These are phyloP conservation scores for Brassica hybrid DNA, from an alignment of 441 rosid genomes.

Conservation along the genomic window DNA sequence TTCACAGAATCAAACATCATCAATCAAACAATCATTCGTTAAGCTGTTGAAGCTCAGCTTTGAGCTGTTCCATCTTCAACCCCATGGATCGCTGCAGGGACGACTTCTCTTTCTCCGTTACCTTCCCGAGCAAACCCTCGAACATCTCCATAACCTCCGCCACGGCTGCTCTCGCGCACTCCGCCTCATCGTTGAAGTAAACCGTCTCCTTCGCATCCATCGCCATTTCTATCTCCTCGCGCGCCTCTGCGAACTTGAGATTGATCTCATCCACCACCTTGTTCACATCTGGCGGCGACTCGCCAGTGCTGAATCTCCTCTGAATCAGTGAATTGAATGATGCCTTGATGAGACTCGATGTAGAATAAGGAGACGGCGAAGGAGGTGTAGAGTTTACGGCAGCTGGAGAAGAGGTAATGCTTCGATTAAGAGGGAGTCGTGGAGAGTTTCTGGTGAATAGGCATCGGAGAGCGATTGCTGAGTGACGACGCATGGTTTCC, in stretches of 20 bases:
- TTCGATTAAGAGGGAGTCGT: constrained; percentile 40
- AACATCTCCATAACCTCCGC: constrained; percentile 74
- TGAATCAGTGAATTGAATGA: constrained; percentile 6
- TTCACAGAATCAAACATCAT: neutral
- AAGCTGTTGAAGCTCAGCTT: constrained; percentile 85
- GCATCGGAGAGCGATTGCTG: constrained; percentile 49
- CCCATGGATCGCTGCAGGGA: constrained; percentile 92
- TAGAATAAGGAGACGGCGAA: constrained; percentile 18
- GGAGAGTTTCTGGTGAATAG: constrained; percentile 42
- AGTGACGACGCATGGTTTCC: constrained; percentile 54
- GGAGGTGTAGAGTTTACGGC: constrained; percentile 17
- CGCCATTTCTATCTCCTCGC: constrained; percentile 96
- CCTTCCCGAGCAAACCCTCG: constrained; percentile 58
- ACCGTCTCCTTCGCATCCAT: constrained; percentile 95
- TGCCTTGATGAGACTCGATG: constrained; percentile 24
- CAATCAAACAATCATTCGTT: constrained; percentile 55
- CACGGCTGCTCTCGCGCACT: constrained; percentile 81
- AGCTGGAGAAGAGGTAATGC: constrained; percentile 29
- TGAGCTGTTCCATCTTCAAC: constrained; percentile 91
- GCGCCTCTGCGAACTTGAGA: constrained; percentile 93
- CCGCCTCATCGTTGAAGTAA: constrained; percentile 93
- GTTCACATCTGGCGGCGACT: constrained; percentile 56
- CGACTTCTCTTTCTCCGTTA: constrained; percentile 58
- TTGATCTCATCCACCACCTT: constrained; percentile 80
- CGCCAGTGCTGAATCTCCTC: constrained; percentile 34